Base-by-base conservation (phyloP, 331 rosid species). In the Malus hybrid region DNA sequence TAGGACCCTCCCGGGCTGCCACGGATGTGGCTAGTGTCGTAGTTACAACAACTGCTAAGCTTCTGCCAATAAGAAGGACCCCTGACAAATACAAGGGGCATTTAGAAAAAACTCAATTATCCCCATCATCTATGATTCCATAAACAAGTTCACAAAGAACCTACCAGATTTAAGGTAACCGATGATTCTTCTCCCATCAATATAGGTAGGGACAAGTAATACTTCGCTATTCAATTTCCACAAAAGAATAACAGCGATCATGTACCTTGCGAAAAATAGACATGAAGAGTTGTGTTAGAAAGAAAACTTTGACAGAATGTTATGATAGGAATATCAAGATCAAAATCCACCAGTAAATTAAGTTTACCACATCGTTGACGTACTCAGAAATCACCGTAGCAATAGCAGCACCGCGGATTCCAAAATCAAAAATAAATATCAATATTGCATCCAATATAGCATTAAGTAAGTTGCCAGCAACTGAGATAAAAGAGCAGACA, bases 301-400 rank as follows among this genome's bases (percentile, higher is more conserved):
- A 32, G 66, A 62, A 50, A 79, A 65, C 58, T 68, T 68, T 52
- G 42, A 60, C 61, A 70, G 29, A 48, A 34, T 24, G 13, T 79
- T 56, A 77, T 20, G 72, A 34, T 28, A n/a, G 39, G 76, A 66
- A 72, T 75, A 46, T 71, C 71, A 70, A 70, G 29, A 58, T 84
- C 80, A 68, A 68, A 81, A 77, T 55, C 81, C 84, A 81, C 81
- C 75, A 29, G 69, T 69, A 75, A 73, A 78, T 77, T 73, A 89
- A 87, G 85, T 90, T 93, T 91, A 91, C 91, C 95, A 90, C 96
- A 89, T 87, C 79, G 36, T 71, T 74, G 93, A 91, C 96, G 73
- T 93, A 93, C 97, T 93, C 97, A 88, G 97, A 89, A 64, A 85
- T 91, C 90, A 91, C 94, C 1, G 90, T 89, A 69, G 98, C 80